Evolutionary conservation across 345 rosid species (phyloP), one percentile per base, ranked within the genome.

Genomic region (Aquilaria yunnanensis): DNA sequence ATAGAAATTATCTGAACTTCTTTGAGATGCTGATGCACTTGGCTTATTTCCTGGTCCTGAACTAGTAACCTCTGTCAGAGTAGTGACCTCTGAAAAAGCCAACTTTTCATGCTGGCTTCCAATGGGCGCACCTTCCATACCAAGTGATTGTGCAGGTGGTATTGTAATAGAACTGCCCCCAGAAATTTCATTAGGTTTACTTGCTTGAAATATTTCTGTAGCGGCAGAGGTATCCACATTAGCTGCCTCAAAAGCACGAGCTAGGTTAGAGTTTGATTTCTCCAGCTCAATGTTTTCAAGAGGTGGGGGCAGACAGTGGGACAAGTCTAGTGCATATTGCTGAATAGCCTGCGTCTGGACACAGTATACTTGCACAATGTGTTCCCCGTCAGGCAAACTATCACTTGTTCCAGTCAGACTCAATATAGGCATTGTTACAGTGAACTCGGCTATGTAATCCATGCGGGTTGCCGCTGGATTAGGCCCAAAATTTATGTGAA

Each of bases 331-430:
- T 30, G 91, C 83, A 78, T 87, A 87, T 70, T 83, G 90, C 67
- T 87, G 95, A 59, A 87, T 87, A 59, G 95, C 95, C 65, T 78
- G 84, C 16, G 91, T 85, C 60, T 87, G 95, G 33, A 87, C 84
- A 14, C 95, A 87, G 66, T 85, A 87, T 16, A 87, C 78, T 74
- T 87, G 95, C 6, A 83, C 83, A 32, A 82, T 65, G 61, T 70
- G 78, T 48, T 83, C 84, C 53, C 85, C 93, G 65, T 81, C 78
- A 6, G 80, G 61, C 47, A 77, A 67, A 74, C 80, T 67, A 62
- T 87, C 91, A 68, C 91, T 87, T 31, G 89, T 85, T 58, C 85
- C 89, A 29, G 95, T 85, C 29, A 87, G 75, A 67, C 95, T 85
- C 79, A 87, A 67, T 62, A 87, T 87, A 54, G 95, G 91, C 84